These are phyloP conservation scores for Penicillium diatomitis DNA, from an alignment of 495 filamentous ascomycete species.

Conservation along the genomic window DNA sequence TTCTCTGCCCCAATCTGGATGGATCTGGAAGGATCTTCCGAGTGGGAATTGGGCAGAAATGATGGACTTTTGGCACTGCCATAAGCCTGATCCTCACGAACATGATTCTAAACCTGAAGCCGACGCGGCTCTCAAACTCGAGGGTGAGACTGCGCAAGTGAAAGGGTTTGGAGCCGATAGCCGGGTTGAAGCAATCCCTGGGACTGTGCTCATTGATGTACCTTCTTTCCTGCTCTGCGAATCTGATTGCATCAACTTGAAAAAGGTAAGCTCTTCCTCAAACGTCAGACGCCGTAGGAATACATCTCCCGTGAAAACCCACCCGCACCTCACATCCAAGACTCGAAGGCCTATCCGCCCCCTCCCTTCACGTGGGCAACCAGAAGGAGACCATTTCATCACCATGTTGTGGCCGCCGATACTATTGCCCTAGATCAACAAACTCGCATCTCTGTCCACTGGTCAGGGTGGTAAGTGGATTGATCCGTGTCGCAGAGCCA, in stretches of 20 bases:
- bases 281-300: neutral
- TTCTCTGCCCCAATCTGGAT: slow-evolving; percentile 4
- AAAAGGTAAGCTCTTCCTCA: slow-evolving; percentile 45
- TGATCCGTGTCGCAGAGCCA: slow-evolving; percentile 4
- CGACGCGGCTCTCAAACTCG: slow-evolving; percentile 13
- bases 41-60: slow-evolving; percentile 98
- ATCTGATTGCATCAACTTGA: slow-evolving; percentile 49
- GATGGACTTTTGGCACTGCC: slow-evolving; percentile 99
- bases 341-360: neutral
- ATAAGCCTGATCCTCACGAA: slow-evolving; percentile 62
- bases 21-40: slow-evolving; percentile 86
- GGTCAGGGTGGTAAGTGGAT: slow-evolving; percentile 20
- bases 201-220: slow-evolving; percentile 70
- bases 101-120: slow-evolving; percentile 24
- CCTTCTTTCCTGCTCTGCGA: slow-evolving; percentile 62
- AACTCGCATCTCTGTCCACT: slow-evolving; percentile 9
- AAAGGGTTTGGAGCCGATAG: slow-evolving; percentile 73
- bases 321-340: neutral
- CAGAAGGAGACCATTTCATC: slow-evolving; percentile 76
- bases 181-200: slow-evolving; percentile 49
- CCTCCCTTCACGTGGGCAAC: slow-evolving; percentile 47
- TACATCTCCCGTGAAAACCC: slow-evolving; percentile 8
- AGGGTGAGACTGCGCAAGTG: slow-evolving; percentile 36
- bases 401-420: slow-evolving; percentile 64
- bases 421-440: slow-evolving; percentile 74